Conservation (phyloP, 2,329 filamentous ascomycete species). For the Phialophora macrospora region DNA sequence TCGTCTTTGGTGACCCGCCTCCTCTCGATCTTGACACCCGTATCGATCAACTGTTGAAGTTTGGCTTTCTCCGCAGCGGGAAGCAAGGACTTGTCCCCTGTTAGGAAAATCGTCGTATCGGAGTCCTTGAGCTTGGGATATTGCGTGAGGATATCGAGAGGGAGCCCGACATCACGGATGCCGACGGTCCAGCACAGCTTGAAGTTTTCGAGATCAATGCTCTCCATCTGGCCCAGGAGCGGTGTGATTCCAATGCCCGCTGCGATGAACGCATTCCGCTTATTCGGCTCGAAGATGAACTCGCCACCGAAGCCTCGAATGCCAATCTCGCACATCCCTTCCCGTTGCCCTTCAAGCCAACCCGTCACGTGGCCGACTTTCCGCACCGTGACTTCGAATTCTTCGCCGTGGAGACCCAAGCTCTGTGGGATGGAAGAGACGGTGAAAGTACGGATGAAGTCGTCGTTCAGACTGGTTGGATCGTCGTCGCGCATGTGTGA, state of each 20-base stretch:
- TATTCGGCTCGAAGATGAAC: slow-evolving; percentile 52
- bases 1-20: slow-evolving; percentile 58
- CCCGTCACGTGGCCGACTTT: slow-evolving; percentile 71
- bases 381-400: slow-evolving; percentile 74
- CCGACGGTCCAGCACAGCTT: slow-evolving; percentile 71
- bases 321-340: slow-evolving; percentile 64
- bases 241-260: slow-evolving; percentile 86
- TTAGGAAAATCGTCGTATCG: slow-evolving; percentile 67
- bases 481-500: slow-evolving; percentile 84
- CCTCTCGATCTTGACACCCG: slow-evolving; percentile 46
- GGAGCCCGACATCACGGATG: slow-evolving; percentile 65
- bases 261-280: slow-evolving; percentile 66
- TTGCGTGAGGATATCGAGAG: slow-evolving; percentile 61
- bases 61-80: slow-evolving; percentile 42
- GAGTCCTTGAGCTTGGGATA: slow-evolving; percentile 58
- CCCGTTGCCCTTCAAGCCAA: slow-evolving; percentile 65
- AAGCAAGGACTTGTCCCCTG: slow-evolving; percentile 48
- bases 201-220: slow-evolving; percentile 56
- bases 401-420: slow-evolving; percentile 45
- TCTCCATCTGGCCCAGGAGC: slow-evolving; percentile 69
- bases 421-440: slow-evolving; percentile 65
- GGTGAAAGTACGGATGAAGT: slow-evolving; percentile 83
- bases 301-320: slow-evolving; percentile 75
- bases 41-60: slow-evolving; percentile 47
- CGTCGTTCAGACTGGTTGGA: slow-evolving; percentile 79